These are phyloP conservation scores for Phlebiopsis flavidoalba DNA, from an alignment of 768 basidiomycete genomes.

Conservation along the genomic window DNA sequence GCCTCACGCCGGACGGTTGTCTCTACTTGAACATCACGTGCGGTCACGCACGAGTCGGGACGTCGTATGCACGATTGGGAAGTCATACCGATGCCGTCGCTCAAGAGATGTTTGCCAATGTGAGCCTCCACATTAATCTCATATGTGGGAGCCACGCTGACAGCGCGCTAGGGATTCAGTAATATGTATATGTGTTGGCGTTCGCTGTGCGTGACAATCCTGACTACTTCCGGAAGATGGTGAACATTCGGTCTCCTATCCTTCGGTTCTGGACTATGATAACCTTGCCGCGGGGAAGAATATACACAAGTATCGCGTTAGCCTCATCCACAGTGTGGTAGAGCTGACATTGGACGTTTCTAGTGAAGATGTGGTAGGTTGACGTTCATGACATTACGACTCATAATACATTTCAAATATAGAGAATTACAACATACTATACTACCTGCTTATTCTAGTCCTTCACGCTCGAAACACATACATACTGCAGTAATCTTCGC, in stretches of 20 bases:
- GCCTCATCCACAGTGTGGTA: neutral
- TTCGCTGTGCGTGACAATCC: conserved; percentile 52
- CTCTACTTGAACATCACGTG: neutral
- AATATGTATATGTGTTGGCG: conserved; percentile 60
- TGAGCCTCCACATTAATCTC: conserved; percentile 23
- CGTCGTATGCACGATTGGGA: conserved; percentile 87
- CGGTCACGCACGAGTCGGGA: conserved; percentile 54
- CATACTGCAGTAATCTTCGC: too few relatives aligned
- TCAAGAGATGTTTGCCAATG: conserved; percentile 77
- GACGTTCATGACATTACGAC: too few relatives aligned
- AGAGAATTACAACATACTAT: too few relatives aligned
- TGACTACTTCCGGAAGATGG: conserved; percentile 15
- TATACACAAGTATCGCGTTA: neutral
- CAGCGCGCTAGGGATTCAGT: conserved; percentile 54
- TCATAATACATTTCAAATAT: too few relatives aligned
- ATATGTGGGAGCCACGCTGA: neutral
- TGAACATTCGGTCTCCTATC: neutral
- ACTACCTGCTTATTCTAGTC: too few relatives aligned
- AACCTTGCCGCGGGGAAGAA: neutral
- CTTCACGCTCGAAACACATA: too few relatives aligned
- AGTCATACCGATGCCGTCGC: conserved; percentile 72
- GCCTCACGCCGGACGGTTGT: neutral
- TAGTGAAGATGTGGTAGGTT: too few relatives aligned
- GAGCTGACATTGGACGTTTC: neutral
- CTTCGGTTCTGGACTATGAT: neutral